Evolutionary conservation across 129 eudicot species (phyloP).

Genomic region (Tagetes erecta): DNA sequence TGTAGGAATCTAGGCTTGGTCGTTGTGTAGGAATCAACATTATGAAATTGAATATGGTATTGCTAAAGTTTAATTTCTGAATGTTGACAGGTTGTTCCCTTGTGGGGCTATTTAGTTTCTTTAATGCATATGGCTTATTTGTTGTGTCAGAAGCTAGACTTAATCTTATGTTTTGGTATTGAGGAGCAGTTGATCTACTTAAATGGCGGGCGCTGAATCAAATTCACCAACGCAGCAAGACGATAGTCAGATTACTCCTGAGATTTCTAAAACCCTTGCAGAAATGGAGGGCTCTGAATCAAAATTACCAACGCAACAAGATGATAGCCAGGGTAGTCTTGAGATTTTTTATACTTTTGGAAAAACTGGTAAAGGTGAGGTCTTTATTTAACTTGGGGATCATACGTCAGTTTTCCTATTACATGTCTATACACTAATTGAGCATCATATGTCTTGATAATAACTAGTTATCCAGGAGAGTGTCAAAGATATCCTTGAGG

Average conservation of each 20-base stretch:
- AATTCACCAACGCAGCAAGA: background rate
- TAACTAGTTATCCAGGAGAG: background rate
- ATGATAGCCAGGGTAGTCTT: conserved; percentile 26
- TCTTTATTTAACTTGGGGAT: background rate
- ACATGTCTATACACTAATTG: background rate
- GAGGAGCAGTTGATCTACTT: background rate
- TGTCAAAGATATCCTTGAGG: background rate
- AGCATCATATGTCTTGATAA: background rate
- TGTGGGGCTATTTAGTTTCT: too few species aligned
- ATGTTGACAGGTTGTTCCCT: too few species aligned
- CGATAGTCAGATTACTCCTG: conserved; percentile 34
- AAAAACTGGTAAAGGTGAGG: background rate
- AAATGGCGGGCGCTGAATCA: background rate
- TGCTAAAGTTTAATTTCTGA: too few species aligned
- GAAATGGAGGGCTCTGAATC: background rate
- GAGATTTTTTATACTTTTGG: background rate
- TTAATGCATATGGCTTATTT: conserved; percentile 2
- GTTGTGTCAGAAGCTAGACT: too few species aligned
- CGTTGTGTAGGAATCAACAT: too few species aligned
- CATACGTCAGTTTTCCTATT: too few species aligned
- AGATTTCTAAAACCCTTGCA: background rate
- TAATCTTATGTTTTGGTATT: background rate
- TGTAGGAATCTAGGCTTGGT: background rate
- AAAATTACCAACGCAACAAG: background rate
- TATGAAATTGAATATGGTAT: too few species aligned